A percentile compares a stretch with the other conserved stretches of the same genome.
Conservation (phyloP, 108 stramenopile species). For the Stephanodiscus minutulus region DNA sequence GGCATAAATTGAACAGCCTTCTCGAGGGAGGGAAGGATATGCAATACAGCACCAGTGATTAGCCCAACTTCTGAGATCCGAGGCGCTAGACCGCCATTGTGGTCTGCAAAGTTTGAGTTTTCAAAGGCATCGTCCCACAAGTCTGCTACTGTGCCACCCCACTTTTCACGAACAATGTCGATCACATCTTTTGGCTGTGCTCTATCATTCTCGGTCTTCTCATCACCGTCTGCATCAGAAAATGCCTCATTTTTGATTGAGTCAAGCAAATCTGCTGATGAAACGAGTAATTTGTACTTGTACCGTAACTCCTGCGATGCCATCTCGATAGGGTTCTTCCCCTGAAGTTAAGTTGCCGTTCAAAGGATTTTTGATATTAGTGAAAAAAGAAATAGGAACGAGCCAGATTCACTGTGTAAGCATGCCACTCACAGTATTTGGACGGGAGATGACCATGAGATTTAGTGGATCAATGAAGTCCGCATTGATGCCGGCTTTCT, state of each 20-base stretch:
- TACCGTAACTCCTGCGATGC: slow-evolving; percentile 39
- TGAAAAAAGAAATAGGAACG: no score
- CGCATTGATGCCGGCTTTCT: slow-evolving; percentile 25
- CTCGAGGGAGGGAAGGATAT: slow-evolving; percentile 59
- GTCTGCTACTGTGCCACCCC: slow-evolving; percentile 17
- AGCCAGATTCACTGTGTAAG: no score
- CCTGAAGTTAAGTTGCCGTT: no score
- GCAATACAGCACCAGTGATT: slow-evolving; percentile 61
- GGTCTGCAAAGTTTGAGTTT: slow-evolving; percentile 34
- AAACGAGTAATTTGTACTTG: slow-evolving; percentile 45
- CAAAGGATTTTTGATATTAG: no score
- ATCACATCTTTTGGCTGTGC: slow-evolving; percentile 10
- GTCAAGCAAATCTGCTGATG: slow-evolving; percentile 15
- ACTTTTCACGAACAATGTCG: slow-evolving; percentile 21
- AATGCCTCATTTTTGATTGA: slow-evolving; percentile 8
- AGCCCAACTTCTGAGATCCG: slow-evolving; percentile 53
- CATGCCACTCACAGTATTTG: no score
- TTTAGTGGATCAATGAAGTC: slow-evolving; percentile 44
- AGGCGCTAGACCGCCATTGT: slow-evolving; percentile 54
- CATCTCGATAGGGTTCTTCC: slow-evolving; percentile 56
- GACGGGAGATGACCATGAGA: slow-evolving; percentile 57
- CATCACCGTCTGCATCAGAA: slow-evolving; percentile 9
- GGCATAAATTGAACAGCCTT: slow-evolving; percentile 45
- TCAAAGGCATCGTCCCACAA: slow-evolving; percentile 55
- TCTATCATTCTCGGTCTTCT: slow-evolving; percentile 23